Conservation (phyloP, 208 protist species). For the Herpetomonas samuelpessoai region DNA sequence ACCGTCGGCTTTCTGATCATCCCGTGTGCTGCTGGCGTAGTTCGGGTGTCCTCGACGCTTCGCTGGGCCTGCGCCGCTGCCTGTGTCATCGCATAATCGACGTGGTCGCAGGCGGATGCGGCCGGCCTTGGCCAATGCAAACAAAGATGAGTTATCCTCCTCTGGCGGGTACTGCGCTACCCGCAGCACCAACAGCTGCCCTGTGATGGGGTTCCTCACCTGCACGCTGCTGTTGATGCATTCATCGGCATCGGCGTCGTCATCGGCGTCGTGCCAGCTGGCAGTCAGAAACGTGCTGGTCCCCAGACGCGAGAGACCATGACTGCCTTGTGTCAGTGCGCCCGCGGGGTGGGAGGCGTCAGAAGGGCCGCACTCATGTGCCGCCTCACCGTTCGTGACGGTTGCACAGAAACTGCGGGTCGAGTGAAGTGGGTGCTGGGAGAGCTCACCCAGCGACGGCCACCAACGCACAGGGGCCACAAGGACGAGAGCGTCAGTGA, state of each 20-base stretch:
- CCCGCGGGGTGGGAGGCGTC: neutral
- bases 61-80: too few species aligned
- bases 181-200: constrained; percentile 4
- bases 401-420: constrained; percentile 44
- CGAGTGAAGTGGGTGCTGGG: constrained; percentile 36
- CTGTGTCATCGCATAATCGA: neutral
- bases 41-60: too few species aligned
- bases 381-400: constrained; percentile 26
- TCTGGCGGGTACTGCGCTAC: constrained; percentile 7
- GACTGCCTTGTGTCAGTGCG: constrained; percentile 6
- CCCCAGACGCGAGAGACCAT: constrained; percentile 58
- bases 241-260: neutral
- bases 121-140: neutral
- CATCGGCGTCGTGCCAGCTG: constrained; percentile 19
- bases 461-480: constrained; percentile 58
- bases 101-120: neutral
- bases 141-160: neutral
- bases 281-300: constrained; percentile 46
- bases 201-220: constrained; percentile 44
- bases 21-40: too few species aligned
- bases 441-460: constrained; percentile 41
- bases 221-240: constrained; percentile 18
- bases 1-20: too few species aligned
- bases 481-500: constrained; percentile 58
- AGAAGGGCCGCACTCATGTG: constrained; percentile 5